Evolutionary conservation across 2,329 filamentous ascomycete genomes (phyloP), one percentile per base, ranked within the genome.

Genomic region (Gremmenia infestans): DNA sequence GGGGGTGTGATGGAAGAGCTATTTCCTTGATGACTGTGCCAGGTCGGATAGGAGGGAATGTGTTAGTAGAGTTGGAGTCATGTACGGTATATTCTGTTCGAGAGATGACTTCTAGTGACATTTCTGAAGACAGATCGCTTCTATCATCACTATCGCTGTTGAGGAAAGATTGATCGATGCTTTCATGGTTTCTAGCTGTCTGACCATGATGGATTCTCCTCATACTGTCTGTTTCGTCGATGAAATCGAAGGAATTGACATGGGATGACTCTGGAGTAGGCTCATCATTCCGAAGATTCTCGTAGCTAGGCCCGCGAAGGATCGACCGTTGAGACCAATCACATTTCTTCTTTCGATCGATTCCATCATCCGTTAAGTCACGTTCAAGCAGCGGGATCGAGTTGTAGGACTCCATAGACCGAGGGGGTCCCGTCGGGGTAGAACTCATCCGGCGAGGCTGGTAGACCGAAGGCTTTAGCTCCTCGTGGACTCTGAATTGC

Each of bases 311-410:
- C 0, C 72, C 79, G 52, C 77, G 74, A 4, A 84, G 72, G 28
- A 85, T 68, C 0, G 83, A 85, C 43, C 73, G 76, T 40, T 82
- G 72, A 9, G 77, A 78, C 82, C 82, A 85, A 56, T 78, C 75
- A 6, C 68, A 70, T 11, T 73, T 73, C 25, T 67, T 64, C 39
- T 69, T 71, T 55, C 72, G 72, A 60, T 75, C 76, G 7, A 66
- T 71, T 1, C 71, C 77, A 59, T 82, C 78, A 43, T 83, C 79
- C 0, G 76, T 78, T 32, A 79, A 68, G 3, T 81, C 88, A 50
- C 88, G 82, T 58, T 93, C 87, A 12, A 95, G 78, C 7, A 94
- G 78, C 4, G 91, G 89, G 36, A 86, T 84, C 0, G 89, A 92
- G 40, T 82, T 86, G 68, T 91, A 91, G 0, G 89, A 93, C 50